A percentile compares a stretch with the other conserved stretches of the same genome.
These are phyloP conservation scores for Pleurotus platypus DNA, from an alignment of 768 basidiomycete species.

Conservation along the genomic window DNA sequence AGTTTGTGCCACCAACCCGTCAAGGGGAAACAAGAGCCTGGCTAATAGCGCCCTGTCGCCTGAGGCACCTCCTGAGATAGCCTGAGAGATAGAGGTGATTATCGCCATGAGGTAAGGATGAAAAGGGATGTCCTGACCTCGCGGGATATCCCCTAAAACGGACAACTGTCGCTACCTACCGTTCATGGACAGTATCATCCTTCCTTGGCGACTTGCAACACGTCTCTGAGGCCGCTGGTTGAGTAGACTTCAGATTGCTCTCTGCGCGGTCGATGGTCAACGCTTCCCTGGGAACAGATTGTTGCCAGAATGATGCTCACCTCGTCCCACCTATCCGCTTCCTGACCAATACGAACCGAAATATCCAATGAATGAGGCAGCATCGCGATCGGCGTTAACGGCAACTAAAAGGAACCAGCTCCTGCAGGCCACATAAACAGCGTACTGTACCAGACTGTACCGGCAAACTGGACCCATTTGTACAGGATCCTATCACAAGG, in stretches of 20 bases:
- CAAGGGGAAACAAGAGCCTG: constrained; percentile 3
- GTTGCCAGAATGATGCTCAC: not conserved
- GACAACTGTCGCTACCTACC: not conserved
- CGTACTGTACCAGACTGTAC: not conserved
- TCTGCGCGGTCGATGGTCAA: not conserved
- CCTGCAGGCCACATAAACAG: not conserved
- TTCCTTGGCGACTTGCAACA: not conserved
- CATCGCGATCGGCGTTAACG: constrained; percentile 4
- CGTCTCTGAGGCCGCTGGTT: not conserved
- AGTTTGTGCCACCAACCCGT: constrained; percentile 7
- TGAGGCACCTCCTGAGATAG: constrained; percentile 8
- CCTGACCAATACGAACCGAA: not conserved
- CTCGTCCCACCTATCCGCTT: no score
- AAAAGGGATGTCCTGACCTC: not conserved
- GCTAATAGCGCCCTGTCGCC: constrained; percentile 3
- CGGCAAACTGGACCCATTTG: not conserved
- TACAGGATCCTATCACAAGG: not conserved
- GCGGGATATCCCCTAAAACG: constrained; percentile 6
- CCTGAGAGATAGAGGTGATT: constrained; percentile 8
- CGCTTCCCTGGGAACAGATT: not conserved
- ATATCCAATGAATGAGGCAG: not conserved
- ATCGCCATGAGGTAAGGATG: constrained; percentile 6
- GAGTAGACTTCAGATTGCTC: not conserved
- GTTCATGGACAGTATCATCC: not conserved
- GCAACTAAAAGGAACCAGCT: not conserved